A percentile compares a stretch with the other conserved stretches of the same genome.
phyloP scores from a whole-genome alignment of 2,329 filamentous ascomycete genomes.

The Alternaria sp. region DNA sequence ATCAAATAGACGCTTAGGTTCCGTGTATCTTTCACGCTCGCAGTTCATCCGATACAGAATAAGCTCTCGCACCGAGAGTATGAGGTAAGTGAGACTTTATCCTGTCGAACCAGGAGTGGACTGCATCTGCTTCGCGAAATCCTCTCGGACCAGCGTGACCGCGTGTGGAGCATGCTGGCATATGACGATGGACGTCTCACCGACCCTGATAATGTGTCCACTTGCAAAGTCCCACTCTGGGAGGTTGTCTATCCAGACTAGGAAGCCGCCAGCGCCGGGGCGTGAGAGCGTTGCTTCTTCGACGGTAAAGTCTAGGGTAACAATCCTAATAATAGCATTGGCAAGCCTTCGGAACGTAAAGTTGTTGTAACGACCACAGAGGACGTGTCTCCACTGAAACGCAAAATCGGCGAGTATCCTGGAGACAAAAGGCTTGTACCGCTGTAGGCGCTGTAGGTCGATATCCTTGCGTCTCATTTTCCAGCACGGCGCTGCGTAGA shows the following conservation, averaged over 20 bases:
- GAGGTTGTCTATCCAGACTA: conserved; percentile 25
- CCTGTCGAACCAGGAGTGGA: not conserved
- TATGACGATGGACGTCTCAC: conserved; percentile 24
- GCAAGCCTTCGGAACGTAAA: conserved; percentile 25
- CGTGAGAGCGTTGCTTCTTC: conserved; percentile 20
- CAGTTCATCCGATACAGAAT: conserved; percentile 23
- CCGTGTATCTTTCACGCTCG: conserved; percentile 19
- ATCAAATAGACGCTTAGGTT: conserved; percentile 28
- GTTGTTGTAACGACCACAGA: conserved; percentile 23
- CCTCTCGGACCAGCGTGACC: conserved; percentile 22
- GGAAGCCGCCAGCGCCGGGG: conserved; percentile 12
- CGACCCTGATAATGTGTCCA: conserved; percentile 21
- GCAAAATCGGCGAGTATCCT: conserved; percentile 25
- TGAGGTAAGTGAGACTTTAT: conserved; percentile 24
- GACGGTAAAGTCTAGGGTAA: conserved; percentile 23
- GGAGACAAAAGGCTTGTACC: conserved; percentile 22
- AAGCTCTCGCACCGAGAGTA: conserved; percentile 29
- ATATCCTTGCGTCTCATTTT: conserved; percentile 16
- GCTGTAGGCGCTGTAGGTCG: conserved; percentile 17
- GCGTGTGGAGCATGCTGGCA: conserved; percentile 24
- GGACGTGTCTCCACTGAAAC: conserved; percentile 27
- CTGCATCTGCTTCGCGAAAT: conserved; percentile 18
- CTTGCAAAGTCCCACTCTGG: conserved; percentile 18
- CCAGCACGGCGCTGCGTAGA: conserved; percentile 15
- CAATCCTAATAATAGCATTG: conserved; percentile 21